Percentiles rank a stretch among this genome's conserved stretches.
These are phyloP conservation scores for Balakata baccata DNA, from an alignment of 345 rosid species.

Conservation along the genomic window DNA sequence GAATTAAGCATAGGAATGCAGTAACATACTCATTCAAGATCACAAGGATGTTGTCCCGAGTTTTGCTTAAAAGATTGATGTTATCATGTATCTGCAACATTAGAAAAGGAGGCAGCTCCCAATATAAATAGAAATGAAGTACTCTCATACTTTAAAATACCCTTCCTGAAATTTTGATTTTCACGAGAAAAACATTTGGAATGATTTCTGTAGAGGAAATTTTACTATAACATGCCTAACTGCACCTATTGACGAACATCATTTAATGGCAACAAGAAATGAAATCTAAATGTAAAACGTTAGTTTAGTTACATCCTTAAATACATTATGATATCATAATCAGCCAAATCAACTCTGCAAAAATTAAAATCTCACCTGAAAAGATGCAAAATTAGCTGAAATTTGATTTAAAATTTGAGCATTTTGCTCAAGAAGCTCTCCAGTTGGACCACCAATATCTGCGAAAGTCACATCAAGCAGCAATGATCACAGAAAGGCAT, in stretches of 20 bases:
- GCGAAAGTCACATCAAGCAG: slow-evolving; percentile 12
- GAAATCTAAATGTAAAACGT: background rate
- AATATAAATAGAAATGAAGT: too few relatives aligned
- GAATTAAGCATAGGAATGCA: slow-evolving; percentile 11
- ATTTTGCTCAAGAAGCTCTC: slow-evolving; percentile 76
- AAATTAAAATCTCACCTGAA: slow-evolving; percentile 46
- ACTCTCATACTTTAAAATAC: background rate
- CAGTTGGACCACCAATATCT: slow-evolving; percentile 73
- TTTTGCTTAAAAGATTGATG: slow-evolving; percentile 53
- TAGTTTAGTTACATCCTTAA: background rate
- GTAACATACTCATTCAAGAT: slow-evolving; percentile 63
- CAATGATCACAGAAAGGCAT: background rate
- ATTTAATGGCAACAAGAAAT: background rate
- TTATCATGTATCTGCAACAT: slow-evolving; percentile 61
- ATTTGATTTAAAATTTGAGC: slow-evolving; percentile 69
- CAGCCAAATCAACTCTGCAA: background rate
- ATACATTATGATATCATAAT: background rate
- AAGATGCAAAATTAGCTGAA: slow-evolving; percentile 59
- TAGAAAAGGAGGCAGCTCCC: background rate
- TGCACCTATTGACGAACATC: background rate
- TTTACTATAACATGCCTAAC: background rate
- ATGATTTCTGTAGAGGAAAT: background rate
- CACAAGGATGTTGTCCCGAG: slow-evolving; percentile 62
- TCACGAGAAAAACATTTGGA: background rate
- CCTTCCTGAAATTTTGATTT: background rate